Percentiles rank a stretch among this genome's conserved stretches.
Conservation (phyloP, 2,329 filamentous ascomycete species). For the Lachnellula subtilissima region DNA sequence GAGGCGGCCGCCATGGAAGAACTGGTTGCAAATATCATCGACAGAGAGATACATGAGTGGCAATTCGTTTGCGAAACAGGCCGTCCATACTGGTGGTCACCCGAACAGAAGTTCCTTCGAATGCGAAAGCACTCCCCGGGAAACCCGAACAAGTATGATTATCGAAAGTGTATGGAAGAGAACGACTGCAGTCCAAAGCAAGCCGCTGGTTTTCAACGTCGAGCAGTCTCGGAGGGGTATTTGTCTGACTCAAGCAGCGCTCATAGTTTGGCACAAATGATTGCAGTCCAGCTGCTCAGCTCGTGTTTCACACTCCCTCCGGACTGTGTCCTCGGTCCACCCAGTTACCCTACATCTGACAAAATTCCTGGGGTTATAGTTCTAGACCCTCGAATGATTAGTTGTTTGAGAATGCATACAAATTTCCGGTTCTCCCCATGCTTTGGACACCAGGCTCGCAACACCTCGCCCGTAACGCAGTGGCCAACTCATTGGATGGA, state of each 20-base stretch:
- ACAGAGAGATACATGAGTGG: constrained; percentile 30
- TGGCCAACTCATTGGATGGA: constrained; percentile 11
- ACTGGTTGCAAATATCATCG: constrained; percentile 25
- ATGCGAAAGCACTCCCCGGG: constrained; percentile 12
- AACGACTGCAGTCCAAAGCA: constrained; percentile 7
- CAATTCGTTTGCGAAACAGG: constrained; percentile 28
- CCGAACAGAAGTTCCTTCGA: constrained; percentile 20
- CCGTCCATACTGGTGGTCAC: constrained; percentile 31
- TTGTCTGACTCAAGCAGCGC: constrained; percentile 14
- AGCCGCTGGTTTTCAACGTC: constrained; percentile 9
- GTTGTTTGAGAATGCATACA: constrained; percentile 31
- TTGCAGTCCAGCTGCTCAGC: constrained; percentile 29
- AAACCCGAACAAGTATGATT: constrained; percentile 1
- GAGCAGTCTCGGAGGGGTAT: constrained; percentile 23
- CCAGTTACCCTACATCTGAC: constrained; percentile 9
- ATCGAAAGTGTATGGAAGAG: constrained; percentile 15
- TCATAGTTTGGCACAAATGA: constrained; percentile 27
- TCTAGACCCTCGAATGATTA: constrained; percentile 28
- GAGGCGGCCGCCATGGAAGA: constrained; percentile 9
- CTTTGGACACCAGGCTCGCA: constrained; percentile 30
- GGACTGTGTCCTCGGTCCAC: constrained; percentile 14
- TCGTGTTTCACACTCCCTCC: constrained; percentile 30
- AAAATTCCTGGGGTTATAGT: constrained; percentile 1
- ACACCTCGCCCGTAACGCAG: constrained; percentile 25
- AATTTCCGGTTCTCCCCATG: constrained; percentile 30